These are phyloP conservation scores for Lipomyces sp. DNA, from an alignment of 805 yeast genomes.

Conservation along the genomic window DNA sequence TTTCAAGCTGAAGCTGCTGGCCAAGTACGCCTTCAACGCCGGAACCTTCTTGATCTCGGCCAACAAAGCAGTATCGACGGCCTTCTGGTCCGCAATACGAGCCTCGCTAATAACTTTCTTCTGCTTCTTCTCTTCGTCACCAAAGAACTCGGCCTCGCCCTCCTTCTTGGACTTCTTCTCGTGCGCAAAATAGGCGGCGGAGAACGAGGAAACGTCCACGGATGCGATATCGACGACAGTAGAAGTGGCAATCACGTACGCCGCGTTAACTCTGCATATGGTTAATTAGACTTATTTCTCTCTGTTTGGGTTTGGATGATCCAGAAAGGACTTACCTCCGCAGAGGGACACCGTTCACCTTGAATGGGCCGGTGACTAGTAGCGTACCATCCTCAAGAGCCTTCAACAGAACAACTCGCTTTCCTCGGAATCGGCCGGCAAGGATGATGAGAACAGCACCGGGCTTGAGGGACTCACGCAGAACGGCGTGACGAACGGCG, in stretches of 20 bases:
- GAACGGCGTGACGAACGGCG: slow-evolving; percentile 87
- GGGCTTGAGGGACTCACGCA: slow-evolving; percentile 94
- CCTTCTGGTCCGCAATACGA: slow-evolving; percentile 96
- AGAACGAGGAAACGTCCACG: slow-evolving; percentile 88
- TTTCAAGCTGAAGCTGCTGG: slow-evolving; percentile 94
- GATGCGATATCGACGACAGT: slow-evolving; percentile 81
- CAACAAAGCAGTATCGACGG: slow-evolving; percentile 88
- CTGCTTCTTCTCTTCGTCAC: slow-evolving; percentile 71
- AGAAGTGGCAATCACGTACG: slow-evolving; percentile 98
- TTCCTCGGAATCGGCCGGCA: slow-evolving; percentile 99
- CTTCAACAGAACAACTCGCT: slow-evolving; percentile 98
- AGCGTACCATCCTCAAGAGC: slow-evolving; percentile 96
- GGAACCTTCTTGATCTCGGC: slow-evolving; percentile 97
- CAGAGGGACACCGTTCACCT: slow-evolving; percentile 99
- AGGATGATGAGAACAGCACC: slow-evolving; percentile 96
- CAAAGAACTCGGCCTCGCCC: slow-evolving; percentile 92
- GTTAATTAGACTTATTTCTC: background rate
- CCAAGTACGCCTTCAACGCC: slow-evolving; percentile 93
- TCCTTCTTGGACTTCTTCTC: slow-evolving; percentile 82
- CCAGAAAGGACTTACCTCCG: slow-evolving; percentile 61
- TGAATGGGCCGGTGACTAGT: slow-evolving; percentile 98
- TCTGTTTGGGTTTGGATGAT: background rate
- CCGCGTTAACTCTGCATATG: slow-evolving; percentile 70
- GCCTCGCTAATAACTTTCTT: slow-evolving; percentile 89
- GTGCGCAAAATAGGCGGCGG: slow-evolving; percentile 94